Evolutionary conservation across 805 yeast genomes (phyloP).

Genomic region (Kluyveromyces wickerhamii): DNA sequence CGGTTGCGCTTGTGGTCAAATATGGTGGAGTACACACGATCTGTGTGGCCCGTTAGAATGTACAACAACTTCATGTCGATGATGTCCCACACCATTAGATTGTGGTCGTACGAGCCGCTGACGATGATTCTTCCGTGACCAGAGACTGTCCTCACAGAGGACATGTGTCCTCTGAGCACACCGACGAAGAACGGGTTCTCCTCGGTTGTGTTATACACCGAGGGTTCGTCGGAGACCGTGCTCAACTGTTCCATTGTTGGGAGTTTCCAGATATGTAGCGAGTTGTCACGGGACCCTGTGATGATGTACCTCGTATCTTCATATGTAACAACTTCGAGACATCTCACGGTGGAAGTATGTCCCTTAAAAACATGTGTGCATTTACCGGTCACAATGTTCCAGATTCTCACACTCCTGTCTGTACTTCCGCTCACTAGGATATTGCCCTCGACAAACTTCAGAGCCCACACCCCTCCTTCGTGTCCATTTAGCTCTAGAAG

Average conservation of each 20-base stretch:
- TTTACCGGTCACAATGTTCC: slow-evolving; percentile 79
- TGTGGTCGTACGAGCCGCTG: slow-evolving; percentile 86
- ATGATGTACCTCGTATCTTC: slow-evolving; percentile 64
- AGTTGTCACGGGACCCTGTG: slow-evolving; percentile 84
- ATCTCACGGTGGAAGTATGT: slow-evolving; percentile 88
- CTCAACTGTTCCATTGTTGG: slow-evolving; percentile 39
- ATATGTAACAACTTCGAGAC: slow-evolving; percentile 72
- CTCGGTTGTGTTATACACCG: slow-evolving; percentile 28
- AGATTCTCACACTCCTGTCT: slow-evolving; percentile 86
- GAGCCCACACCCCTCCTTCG: slow-evolving; percentile 98
- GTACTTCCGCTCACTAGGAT: slow-evolving; percentile 85
- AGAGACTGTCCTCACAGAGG: slow-evolving; percentile 77
- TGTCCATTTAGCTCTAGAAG: slow-evolving; percentile 68
- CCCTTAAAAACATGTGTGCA: slow-evolving; percentile 91
- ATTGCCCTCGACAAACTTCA: slow-evolving; percentile 73
- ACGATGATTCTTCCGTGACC: slow-evolving; percentile 79
- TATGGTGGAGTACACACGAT: slow-evolving; percentile 82
- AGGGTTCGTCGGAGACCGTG: slow-evolving; percentile 29
- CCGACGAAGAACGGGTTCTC: slow-evolving; percentile 57
- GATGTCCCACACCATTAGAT: slow-evolving; percentile 89
- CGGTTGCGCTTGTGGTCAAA: slow-evolving; percentile 67
- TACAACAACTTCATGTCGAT: slow-evolving; percentile 63
- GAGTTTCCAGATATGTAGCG: slow-evolving; percentile 75
- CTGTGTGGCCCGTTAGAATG: slow-evolving; percentile 75
- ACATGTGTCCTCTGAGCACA: slow-evolving; percentile 66